A percentile compares a stretch with the other conserved stretches of the same genome.
phyloP scores from a whole-genome alignment of 345 rosid species.

The Aquilaria yunnanensis region DNA sequence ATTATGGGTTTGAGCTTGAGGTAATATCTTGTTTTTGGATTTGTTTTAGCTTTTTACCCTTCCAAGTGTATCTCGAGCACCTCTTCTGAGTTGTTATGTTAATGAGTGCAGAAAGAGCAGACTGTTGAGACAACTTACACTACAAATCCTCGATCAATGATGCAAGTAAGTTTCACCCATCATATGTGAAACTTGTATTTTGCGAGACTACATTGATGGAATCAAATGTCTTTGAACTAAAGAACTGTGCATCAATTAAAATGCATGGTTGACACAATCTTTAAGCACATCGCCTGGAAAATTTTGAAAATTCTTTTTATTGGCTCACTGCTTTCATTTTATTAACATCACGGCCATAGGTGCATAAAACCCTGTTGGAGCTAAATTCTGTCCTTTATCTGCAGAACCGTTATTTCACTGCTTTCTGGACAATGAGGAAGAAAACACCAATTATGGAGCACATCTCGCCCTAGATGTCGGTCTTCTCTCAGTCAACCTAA shows the following conservation, averaged over 20 bases:
- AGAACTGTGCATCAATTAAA: neutral
- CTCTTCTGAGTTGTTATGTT: neutral
- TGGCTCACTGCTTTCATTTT: neutral
- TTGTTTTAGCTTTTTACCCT: neutral
- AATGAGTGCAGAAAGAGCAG: constrained; percentile 57
- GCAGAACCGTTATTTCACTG: constrained; percentile 76
- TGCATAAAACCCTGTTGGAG: neutral
- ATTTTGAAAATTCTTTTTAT: no score
- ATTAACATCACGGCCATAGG: neutral
- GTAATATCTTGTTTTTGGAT: constrained; percentile 21
- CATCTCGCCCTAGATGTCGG: no score
- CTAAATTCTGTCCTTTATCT: constrained; percentile 11
- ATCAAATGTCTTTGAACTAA: neutral
- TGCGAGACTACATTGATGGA: neutral
- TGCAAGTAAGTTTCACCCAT: constrained; percentile 57
- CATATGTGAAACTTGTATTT: neutral
- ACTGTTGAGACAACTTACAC: constrained; percentile 86
- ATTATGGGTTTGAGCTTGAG: constrained; percentile 74
- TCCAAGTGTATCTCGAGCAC: neutral
- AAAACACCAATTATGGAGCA: constrained; percentile 4
- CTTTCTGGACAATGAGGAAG: constrained; percentile 92
- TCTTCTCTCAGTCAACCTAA: no score
- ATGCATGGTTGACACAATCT: neutral
- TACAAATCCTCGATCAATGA: constrained; percentile 80
- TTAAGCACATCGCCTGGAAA: no score